Conservation (phyloP, 441 rosid species). For the Jatropha multifida region DNA sequence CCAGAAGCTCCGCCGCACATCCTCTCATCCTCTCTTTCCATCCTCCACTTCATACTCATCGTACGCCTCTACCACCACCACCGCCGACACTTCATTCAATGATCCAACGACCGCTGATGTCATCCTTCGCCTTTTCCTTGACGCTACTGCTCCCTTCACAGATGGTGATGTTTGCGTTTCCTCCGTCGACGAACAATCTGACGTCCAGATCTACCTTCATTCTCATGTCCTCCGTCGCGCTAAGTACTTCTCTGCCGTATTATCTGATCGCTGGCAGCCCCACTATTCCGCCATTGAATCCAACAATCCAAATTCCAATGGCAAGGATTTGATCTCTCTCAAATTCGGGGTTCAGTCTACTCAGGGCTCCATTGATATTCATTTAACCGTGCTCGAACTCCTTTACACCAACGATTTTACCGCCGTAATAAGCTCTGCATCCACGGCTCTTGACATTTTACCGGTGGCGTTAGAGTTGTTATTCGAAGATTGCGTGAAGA, state of each 20-base stretch:
- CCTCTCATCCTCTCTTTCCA: slow-evolving; percentile 27
- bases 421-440: slow-evolving; percentile 32
- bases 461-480: slow-evolving; percentile 57
- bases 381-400: slow-evolving; percentile 44
- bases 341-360: slow-evolving; percentile 31
- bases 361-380: slow-evolving; percentile 29
- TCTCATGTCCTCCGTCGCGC: slow-evolving; percentile 50
- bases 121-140: slow-evolving; percentile 39
- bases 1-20: slow-evolving; percentile 27
- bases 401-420: slow-evolving; percentile 48
- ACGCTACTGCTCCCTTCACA: slow-evolving; percentile 16
- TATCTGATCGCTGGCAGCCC: slow-evolving; percentile 59
- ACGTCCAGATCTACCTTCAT: slow-evolving; percentile 59
- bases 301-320: not conserved
- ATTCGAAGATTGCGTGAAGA: slow-evolving; percentile 55
- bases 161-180: slow-evolving; percentile 22
- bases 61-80: not conserved
- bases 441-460: slow-evolving; percentile 54
- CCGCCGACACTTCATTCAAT: slow-evolving; percentile 30
- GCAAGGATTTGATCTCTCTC: slow-evolving; percentile 24
- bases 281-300: slow-evolving; percentile 14
- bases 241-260: slow-evolving; percentile 55
- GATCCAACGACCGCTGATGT: slow-evolving; percentile 54
- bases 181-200: slow-evolving; percentile 18
- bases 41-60: slow-evolving; percentile 1